Conservation (phyloP, 2,329 filamentous ascomycete genomes). For the Arthrobotrys conoides region DNA sequence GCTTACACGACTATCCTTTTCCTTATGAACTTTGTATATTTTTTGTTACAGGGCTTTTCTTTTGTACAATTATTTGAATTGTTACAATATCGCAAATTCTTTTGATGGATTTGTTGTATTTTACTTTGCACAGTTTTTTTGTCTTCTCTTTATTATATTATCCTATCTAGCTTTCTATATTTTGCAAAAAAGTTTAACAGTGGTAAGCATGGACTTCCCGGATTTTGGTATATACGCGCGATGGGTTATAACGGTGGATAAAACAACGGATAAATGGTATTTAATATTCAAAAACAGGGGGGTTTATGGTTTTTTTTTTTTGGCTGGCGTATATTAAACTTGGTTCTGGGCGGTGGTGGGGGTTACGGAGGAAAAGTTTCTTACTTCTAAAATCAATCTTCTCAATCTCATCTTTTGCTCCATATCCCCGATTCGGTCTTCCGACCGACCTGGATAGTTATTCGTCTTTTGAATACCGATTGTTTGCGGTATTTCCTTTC, state of each 20-base stretch:
- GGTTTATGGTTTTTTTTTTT: not conserved
- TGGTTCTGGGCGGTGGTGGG: conserved; percentile 2
- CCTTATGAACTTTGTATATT: conserved; percentile 1
- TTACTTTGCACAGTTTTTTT: too few relatives aligned
- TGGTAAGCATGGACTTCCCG: not conserved
- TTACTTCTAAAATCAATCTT: too few relatives aligned
- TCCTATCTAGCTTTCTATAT: not conserved
- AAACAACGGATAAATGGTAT: conserved; percentile 5
- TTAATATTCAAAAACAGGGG: too few relatives aligned
- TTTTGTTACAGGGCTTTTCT: conserved; percentile 2
- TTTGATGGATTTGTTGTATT: conserved; percentile 10
- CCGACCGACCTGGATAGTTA: too few relatives aligned
- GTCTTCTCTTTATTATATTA: conserved; percentile 15
- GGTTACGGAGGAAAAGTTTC: not conserved
- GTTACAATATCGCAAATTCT: not conserved
- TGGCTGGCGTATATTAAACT: not conserved
- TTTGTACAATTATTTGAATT: conserved; percentile 24
- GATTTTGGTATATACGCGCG: conserved; percentile 8
- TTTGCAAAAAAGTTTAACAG: not conserved
- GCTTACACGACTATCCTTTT: conserved; percentile 6
- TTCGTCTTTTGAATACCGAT: not conserved
- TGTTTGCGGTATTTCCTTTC: conserved; percentile 17
- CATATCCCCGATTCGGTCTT: not conserved
- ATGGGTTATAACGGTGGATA: not conserved
- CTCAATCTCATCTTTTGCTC: not conserved